These are phyloP conservation scores for Dictyostelium citrinum DNA, from an alignment of 78 protist genomes.

Conservation along the genomic window DNA sequence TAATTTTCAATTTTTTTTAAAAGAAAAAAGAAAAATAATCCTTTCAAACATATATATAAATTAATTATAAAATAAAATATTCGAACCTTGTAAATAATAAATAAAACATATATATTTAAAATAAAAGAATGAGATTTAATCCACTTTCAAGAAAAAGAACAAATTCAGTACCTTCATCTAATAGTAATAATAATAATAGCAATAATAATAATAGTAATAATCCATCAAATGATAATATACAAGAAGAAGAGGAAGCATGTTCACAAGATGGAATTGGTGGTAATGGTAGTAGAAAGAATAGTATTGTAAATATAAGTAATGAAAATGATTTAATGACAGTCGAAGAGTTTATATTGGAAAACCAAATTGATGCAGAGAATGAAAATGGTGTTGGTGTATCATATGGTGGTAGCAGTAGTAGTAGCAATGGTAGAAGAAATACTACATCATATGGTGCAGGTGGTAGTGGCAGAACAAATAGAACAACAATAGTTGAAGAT, in stretches of 20 bases:
- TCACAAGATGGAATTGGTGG: background rate
- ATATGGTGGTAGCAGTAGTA: background rate
- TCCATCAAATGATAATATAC: background rate
- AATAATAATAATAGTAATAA: background rate
- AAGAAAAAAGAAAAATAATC: background rate
- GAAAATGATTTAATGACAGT: conserved; percentile 48
- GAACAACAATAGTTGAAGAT: background rate
- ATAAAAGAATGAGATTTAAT: conserved; percentile 10
- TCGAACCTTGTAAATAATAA: background rate
- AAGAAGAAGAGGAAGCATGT: conserved; percentile 25
- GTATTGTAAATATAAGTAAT: background rate
- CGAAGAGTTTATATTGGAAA: conserved; percentile 47
- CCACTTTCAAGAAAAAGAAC: conserved; percentile 2
- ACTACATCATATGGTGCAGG: background rate
- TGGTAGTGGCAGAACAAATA: background rate
- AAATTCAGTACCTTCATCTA: background rate
- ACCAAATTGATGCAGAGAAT: background rate
- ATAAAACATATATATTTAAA: background rate
- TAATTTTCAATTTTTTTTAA: background rate
- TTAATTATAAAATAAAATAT: background rate
- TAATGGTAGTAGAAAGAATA: background rate
- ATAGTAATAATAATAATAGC: background rate
- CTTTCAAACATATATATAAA: background rate
- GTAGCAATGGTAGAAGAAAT: background rate
- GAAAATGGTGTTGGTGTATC: background rate